These are phyloP conservation scores for Tephrocybe rancida DNA, from an alignment of 768 basidiomycete genomes.

Conservation along the genomic window DNA sequence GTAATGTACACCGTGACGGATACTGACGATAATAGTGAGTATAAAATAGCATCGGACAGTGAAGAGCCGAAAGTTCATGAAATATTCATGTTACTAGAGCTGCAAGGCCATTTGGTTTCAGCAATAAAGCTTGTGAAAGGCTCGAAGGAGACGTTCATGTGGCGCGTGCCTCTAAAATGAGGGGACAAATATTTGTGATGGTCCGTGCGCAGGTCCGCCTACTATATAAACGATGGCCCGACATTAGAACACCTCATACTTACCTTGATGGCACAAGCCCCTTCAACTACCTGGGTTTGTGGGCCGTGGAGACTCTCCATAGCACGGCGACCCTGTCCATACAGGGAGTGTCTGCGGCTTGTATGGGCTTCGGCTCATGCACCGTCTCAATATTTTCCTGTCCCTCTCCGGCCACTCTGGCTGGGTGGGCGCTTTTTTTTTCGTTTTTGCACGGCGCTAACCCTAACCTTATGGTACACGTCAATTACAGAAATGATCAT, in stretches of 20 bases:
- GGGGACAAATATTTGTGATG: too few relatives aligned
- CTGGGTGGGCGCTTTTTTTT: constrained; percentile 37
- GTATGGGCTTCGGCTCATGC: constrained; percentile 68
- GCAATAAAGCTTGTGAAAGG: too few relatives aligned
- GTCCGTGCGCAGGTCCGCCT: constrained; percentile 28
- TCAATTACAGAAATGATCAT: background rate
- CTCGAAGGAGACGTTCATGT: too few relatives aligned
- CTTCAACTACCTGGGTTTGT: constrained; percentile 56
- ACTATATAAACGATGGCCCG: constrained; percentile 21
- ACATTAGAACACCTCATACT: constrained; percentile 40
- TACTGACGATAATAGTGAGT: too few relatives aligned
- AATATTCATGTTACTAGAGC: too few relatives aligned
- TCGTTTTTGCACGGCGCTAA: constrained; percentile 30
- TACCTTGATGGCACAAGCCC: too few relatives aligned
- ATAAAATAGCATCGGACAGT: too few relatives aligned
- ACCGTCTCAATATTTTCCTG: constrained; percentile 68
- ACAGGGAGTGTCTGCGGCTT: constrained; percentile 55
- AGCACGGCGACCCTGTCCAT: constrained; percentile 75
- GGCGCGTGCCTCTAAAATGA: too few relatives aligned
- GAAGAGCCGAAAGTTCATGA: too few relatives aligned
- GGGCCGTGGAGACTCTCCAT: constrained; percentile 61
- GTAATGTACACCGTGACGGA: too few relatives aligned
- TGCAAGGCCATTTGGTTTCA: too few relatives aligned
- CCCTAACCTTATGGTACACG: constrained; percentile 42
- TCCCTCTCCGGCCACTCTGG: constrained; percentile 53